Evolutionary conservation across 768 basidiomycete genomes (phyloP).

Genomic region (Suillus placidus): DNA sequence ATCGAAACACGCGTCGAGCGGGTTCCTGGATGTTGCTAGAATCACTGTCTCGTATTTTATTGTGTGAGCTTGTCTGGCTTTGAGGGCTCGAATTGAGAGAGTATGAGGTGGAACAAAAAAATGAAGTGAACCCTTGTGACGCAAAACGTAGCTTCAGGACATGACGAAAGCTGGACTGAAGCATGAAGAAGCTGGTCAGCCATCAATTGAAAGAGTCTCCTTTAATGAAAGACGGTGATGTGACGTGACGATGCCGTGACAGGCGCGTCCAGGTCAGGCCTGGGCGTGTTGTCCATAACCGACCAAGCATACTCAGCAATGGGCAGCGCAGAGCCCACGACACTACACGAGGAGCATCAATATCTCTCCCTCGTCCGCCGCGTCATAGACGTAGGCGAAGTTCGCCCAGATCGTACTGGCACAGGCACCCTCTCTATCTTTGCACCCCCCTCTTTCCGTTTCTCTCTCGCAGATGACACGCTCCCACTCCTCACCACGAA

Average conservation of each 20-base stretch:
- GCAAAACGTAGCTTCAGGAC: not conserved
- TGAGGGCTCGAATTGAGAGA: not conserved
- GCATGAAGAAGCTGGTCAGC: not conserved
- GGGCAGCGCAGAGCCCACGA: conserved; percentile 7
- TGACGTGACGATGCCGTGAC: not conserved
- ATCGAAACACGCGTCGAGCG: conserved; percentile 11
- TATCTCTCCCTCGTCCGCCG: conserved; percentile 82
- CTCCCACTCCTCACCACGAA: conserved; percentile 95
- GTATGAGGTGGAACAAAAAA: not conserved
- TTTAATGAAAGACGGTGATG: not conserved
- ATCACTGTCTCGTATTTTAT: not conserved
- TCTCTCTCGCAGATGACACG: conserved; percentile 74
- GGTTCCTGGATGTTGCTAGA: not conserved
- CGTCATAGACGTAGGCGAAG: conserved; percentile 76
- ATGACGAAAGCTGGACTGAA: not conserved
- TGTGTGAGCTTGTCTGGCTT: too few relatives aligned
- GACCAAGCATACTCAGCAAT: conserved; percentile 3
- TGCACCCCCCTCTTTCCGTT: conserved; percentile 87
- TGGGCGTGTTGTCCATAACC: too few relatives aligned
- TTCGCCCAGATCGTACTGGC: conserved; percentile 89
- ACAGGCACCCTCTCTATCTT: conserved; percentile 93
- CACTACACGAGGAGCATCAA: conserved; percentile 80
- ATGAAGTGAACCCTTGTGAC: not conserved
- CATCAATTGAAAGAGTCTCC: not conserved
- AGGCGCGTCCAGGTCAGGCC: not conserved